Evolutionary conservation across 208 protist genomes (phyloP).

Genomic region (Crithidia mellificae): DNA sequence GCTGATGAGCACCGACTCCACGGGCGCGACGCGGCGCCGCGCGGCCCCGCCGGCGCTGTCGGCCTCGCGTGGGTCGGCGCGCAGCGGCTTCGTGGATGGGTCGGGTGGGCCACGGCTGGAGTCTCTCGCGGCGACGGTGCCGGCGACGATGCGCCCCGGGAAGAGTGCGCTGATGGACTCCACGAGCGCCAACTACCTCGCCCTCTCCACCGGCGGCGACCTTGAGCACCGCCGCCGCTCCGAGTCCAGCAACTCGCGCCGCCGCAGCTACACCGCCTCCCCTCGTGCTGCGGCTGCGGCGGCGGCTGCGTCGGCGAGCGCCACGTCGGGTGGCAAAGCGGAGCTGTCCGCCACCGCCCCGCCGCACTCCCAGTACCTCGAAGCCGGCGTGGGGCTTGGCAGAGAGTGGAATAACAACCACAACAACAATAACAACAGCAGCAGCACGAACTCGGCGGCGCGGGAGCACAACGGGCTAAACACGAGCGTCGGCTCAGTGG

Average conservation of each 20-base stretch:
- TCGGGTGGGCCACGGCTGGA: conserved; percentile 10
- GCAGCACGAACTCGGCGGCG: neutral
- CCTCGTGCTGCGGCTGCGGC: neutral
- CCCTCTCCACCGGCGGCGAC: conserved; percentile 1
- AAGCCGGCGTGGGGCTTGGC: neutral
- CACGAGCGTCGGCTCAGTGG: neutral
- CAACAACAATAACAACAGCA: too few relatives aligned
- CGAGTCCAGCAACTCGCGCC: conserved; percentile 4
- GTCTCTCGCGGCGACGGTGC: conserved; percentile 6
- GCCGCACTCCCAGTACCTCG: conserved; percentile 22
- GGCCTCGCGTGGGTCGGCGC: neutral
- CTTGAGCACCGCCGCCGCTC: neutral
- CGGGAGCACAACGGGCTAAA: conserved; percentile 12
- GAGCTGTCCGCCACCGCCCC: neutral
- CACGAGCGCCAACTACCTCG: neutral
- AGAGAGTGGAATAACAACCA: neutral
- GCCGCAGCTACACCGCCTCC: conserved; percentile 9
- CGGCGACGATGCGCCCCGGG: conserved; percentile 6
- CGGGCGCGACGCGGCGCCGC: neutral
- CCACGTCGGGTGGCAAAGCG: too few relatives aligned
- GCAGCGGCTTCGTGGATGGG: neutral
- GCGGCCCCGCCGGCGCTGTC: conserved; percentile 9
- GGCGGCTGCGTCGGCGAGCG: too few relatives aligned
- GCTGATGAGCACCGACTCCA: neutral
- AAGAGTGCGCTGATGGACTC: neutral